phyloP scores from a whole-genome alignment of 352 stramenopile genomes.

The Thalassiosira livingstoniorum region DNA sequence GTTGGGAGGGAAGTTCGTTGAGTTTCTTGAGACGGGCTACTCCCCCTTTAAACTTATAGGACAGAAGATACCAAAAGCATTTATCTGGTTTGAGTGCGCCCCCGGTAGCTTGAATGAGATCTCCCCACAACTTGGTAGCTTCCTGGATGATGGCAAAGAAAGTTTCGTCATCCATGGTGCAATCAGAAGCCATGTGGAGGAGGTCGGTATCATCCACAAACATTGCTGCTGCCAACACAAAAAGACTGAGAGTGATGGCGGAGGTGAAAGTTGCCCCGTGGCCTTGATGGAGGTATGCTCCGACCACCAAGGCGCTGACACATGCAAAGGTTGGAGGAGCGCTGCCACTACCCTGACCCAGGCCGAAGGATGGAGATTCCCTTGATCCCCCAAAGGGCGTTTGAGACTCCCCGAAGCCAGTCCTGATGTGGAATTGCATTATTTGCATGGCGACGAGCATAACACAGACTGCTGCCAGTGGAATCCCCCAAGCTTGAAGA shows the following conservation, averaged over 20 bases:
- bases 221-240: slow-evolving; percentile 5
- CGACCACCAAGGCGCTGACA: not conserved
- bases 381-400: not conserved
- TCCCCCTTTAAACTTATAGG: not conserved
- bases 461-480: not conserved
- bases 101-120: slow-evolving; percentile 4
- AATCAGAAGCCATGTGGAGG: not conserved
- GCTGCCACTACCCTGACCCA: not conserved
- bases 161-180: not conserved
- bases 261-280: not conserved
- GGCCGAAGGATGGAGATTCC: not conserved
- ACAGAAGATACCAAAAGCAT: slow-evolving; percentile 5
- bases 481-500: not conserved
- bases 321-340: not conserved
- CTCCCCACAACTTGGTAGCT: not conserved
- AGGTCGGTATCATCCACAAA: slow-evolving; percentile 35
- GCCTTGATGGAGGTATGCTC: not conserved
- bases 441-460: slow-evolving; percentile 2
- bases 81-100: slow-evolving; percentile 11
- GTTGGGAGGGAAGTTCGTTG: not conserved
- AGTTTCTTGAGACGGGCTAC: not conserved
- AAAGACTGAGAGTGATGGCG: not conserved
- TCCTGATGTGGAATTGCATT: slow-evolving; percentile 31
- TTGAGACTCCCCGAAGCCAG: not conserved
- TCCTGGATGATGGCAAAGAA: slow-evolving; percentile 1